A percentile compares a stretch with the other conserved stretches of the same genome.
Conservation (phyloP, 169 alveolate genomes). For the Cyclospora cayetanensis region DNA sequence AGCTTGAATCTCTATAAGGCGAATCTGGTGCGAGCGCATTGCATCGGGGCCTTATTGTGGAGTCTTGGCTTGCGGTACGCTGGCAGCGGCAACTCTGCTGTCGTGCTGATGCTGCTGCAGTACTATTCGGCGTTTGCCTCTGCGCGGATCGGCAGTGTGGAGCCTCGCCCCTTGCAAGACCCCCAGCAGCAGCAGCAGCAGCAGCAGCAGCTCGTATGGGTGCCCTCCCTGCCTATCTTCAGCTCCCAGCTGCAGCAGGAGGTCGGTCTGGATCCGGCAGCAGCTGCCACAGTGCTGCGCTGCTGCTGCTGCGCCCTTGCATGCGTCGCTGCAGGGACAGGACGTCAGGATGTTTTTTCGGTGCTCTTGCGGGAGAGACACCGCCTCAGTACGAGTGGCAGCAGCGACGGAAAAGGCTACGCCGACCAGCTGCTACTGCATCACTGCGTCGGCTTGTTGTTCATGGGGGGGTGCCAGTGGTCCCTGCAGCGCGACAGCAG, state of each 20-base stretch:
- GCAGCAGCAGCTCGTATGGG: neutral
- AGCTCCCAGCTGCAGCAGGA: neutral
- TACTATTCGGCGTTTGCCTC: neutral
- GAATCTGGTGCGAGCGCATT: neutral
- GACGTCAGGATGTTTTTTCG: neutral
- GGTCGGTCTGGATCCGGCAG: neutral
- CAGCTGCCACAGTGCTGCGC: neutral
- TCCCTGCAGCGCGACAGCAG: neutral
- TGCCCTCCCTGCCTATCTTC: neutral
- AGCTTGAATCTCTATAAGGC: neutral
- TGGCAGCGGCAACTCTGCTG: neutral
- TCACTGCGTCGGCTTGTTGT: neutral
- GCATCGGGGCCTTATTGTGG: neutral
- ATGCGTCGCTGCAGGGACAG: neutral
- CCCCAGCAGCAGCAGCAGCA: neutral
- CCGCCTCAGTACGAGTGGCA: neutral
- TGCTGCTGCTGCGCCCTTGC: neutral
- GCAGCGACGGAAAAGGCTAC: neutral
- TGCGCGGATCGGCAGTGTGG: neutral
- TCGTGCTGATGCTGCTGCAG: neutral
- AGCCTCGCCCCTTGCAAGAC: neutral
- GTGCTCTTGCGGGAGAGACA: neutral
- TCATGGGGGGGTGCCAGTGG: neutral
- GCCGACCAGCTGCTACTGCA: neutral
- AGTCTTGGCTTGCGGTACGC: neutral